Conservation (phyloP, 2,329 filamentous ascomycete genomes). For the Apiospora rasikravindrae region DNA sequence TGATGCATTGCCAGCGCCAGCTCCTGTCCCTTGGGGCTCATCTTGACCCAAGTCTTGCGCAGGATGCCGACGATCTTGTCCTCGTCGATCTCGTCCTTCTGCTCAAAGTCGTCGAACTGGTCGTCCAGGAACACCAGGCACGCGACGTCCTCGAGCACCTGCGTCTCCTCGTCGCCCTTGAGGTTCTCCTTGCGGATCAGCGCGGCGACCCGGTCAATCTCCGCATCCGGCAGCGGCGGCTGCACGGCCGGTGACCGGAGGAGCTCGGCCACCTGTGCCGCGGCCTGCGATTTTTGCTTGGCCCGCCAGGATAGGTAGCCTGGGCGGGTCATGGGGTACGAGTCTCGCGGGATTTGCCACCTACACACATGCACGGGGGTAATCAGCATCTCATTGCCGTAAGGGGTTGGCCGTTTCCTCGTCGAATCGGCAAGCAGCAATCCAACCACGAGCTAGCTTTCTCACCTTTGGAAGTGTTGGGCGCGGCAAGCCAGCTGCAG, state of each 20-base stretch:
- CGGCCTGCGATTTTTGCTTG: slow-evolving; percentile 71
- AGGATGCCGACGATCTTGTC: slow-evolving; percentile 76
- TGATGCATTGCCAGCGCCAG: slow-evolving; percentile 71
- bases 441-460: not conserved
- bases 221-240: slow-evolving; percentile 49
- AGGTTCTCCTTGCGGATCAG: slow-evolving; percentile 82
- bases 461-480: slow-evolving; percentile 77
- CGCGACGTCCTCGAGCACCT: slow-evolving; percentile 83
- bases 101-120: slow-evolving; percentile 82
- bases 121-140: slow-evolving; percentile 89
- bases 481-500: slow-evolving; percentile 80
- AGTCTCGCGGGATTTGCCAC: slow-evolving; percentile 79
- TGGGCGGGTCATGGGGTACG: slow-evolving; percentile 74
- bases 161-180: slow-evolving; percentile 67
- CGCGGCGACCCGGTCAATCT: slow-evolving; percentile 67
- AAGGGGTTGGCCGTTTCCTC: not conserved
- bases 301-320: slow-evolving; percentile 85
- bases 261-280: slow-evolving; percentile 60
- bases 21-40: slow-evolving; percentile 66
- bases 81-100: slow-evolving; percentile 68
- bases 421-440: not conserved
- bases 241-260: slow-evolving; percentile 44
- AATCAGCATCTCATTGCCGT: not conserved
- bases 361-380: slow-evolving; percentile 35
- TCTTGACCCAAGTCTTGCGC: slow-evolving; percentile 78